Evolutionary conservation across 2,329 filamentous ascomycete species (phyloP).

Genomic region (Ilyonectria sp.): DNA sequence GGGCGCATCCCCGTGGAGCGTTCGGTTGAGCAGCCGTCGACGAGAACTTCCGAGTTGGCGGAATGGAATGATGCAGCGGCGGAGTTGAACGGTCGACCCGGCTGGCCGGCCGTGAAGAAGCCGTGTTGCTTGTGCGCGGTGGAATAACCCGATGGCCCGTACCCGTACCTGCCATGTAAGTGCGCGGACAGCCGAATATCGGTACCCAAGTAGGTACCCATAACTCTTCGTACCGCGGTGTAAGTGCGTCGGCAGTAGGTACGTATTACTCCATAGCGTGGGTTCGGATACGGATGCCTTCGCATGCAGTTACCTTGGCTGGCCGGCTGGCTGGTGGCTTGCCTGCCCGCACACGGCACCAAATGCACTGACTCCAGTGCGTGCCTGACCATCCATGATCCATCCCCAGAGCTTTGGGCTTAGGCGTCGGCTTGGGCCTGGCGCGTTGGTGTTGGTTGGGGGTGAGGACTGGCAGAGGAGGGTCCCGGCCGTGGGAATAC

Average conservation of each 20-base stretch:
- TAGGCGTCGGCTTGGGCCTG: not conserved
- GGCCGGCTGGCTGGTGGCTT: not conserved
- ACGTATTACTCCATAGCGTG: too few species aligned
- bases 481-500: not conserved
- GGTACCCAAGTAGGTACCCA: not conserved
- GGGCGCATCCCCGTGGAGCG: constrained; percentile 14
- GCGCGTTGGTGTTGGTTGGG: constrained; percentile 3
- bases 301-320: too few species aligned
- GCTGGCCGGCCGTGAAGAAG: not conserved
- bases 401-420: constrained; percentile 9
- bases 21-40: constrained; percentile 6
- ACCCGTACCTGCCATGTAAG: not conserved
- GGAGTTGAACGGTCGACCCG: not conserved
- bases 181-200: not conserved
- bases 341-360: not conserved
- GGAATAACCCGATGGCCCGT: not conserved
- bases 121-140: not conserved
- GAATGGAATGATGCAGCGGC: constrained; percentile 1
- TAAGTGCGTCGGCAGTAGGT: not conserved
- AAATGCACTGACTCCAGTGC: not conserved
- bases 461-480: not conserved
- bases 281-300: too few species aligned
- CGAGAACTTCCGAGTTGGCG: constrained; percentile 33
- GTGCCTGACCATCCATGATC: not conserved
- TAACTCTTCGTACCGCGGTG: not conserved